These are phyloP conservation scores for Naganishia sp. DNA, from an alignment of 1,284 basidiomycete genomes.

Conservation along the genomic window DNA sequence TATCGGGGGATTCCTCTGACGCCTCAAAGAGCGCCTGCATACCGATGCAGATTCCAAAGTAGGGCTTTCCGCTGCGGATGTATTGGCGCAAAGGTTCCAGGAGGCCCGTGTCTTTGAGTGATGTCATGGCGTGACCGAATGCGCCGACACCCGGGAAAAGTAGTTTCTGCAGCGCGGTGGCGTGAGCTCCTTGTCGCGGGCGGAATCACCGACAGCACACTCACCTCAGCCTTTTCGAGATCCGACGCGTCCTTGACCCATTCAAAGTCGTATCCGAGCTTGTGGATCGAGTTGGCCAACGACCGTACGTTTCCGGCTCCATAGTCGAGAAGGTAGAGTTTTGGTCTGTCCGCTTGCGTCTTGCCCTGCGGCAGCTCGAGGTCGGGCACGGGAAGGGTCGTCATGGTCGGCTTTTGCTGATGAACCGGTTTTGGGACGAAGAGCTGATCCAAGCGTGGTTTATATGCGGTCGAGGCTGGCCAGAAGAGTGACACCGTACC, in stretches of 20 bases:
- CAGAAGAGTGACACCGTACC: no score
- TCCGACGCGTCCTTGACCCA: constrained; percentile 87
- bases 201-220: constrained; percentile 49
- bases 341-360: constrained; percentile 36
- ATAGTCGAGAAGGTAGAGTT: constrained; percentile 88
- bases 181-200: neutral
- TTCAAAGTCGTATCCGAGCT: constrained; percentile 82
- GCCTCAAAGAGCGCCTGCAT: constrained; percentile 91
- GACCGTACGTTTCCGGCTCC: constrained; percentile 93
- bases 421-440: no score
- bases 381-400: constrained; percentile 17
- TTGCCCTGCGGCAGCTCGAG: constrained; percentile 10
- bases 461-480: neutral
- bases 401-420: neutral
- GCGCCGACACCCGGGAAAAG: constrained; percentile 98
- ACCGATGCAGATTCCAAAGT: constrained; percentile 98
- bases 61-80: constrained; percentile 85
- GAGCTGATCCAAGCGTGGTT: neutral
- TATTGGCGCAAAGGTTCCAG: constrained; percentile 79
- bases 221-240: constrained; percentile 83
- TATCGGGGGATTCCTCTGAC: constrained; percentile 66
- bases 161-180: constrained; percentile 66
- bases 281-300: constrained; percentile 85
- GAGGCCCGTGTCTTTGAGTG: constrained; percentile 72
- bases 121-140: constrained; percentile 83